Base-by-base conservation (phyloP, 495 filamentous ascomycete genomes). In the Penicillium parvum region DNA sequence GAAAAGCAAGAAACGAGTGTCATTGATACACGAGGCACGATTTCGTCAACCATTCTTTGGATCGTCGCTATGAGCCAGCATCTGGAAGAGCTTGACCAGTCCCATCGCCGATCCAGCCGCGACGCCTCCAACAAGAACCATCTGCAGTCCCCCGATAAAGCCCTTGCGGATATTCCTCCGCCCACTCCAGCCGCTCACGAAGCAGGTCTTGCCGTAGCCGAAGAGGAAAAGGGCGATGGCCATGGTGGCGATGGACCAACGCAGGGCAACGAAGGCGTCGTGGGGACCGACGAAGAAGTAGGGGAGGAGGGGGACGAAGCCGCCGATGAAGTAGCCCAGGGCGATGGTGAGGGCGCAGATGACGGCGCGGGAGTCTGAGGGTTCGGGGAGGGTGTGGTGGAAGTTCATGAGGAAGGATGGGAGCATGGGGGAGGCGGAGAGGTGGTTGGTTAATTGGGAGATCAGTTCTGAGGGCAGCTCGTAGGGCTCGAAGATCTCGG, bases 251-350 rank as follows among this genome's bases (percentile, higher is more conserved):
- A 89, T 84, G 28, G 82, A 86, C 74, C 81, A 83, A 15, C 66
- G 67, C 52, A 91, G 60, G 15, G 82, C 86, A 11, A 71, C 34
- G 37, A 73, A 69, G 2, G 85, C 80, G n/a, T 76, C 61, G 2
- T 63, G 22, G 8, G 63, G 62, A 0, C 68, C 66, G 23, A 88
- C 80, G 45, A 84, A 85, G 53, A 90, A 83, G 57, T 90, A 90
- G 3, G 85, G 86, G n/a, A 87, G 54, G 6, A 90, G 61, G 8
- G 85, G 85, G 0, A 89, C 63, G 17, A 85, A 73, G 2, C 86
- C 86, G 18, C 85, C 86, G 37, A 89, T 59, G 47, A 88, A 78
- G 60, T 90, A 90, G 6, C 82, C 84, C 5, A 83, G 46, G 0
- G 84, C 79, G 36, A 90, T 82, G 0, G 81, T 84, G 10, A 80